Conservation (phyloP, 306 rosid genomes). For the Dryas drummondii region DNA sequence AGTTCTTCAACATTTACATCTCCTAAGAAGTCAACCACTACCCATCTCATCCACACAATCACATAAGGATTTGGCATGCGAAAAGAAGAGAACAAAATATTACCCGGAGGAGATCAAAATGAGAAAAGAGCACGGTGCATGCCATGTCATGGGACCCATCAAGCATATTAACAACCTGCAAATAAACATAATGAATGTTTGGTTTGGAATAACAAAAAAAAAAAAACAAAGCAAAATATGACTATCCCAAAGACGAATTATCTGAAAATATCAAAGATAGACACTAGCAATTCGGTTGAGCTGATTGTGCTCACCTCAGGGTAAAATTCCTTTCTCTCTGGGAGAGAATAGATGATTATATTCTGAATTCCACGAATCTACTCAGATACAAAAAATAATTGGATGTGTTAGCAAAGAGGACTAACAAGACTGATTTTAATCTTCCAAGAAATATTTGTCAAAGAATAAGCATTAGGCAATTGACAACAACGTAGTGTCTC, state of each 20-base stretch:
- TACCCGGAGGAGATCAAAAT: slow-evolving; percentile 74
- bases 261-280: not conserved
- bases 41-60: not conserved
- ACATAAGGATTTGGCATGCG: not conserved
- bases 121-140: slow-evolving; percentile 75
- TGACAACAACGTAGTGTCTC: not conserved
- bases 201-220: slow-evolving; percentile 3
- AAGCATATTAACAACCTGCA: slow-evolving; percentile 81
- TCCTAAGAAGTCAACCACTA: not conserved
- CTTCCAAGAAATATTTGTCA: not conserved
- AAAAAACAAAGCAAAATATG: not conserved
- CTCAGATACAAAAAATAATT: slow-evolving; percentile 21
- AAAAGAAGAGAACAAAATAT: slow-evolving; percentile 11
- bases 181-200: not conserved
- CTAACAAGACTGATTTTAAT: not conserved
- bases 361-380: slow-evolving; percentile 86
- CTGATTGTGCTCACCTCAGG: slow-evolving; percentile 64
- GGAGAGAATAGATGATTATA: slow-evolving; percentile 74
- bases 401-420: slow-evolving; percentile 11
- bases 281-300: not conserved
- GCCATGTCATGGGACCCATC: slow-evolving; percentile 55
- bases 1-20: not conserved
- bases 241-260: not conserved
- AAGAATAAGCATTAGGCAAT: not conserved
- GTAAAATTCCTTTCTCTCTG: slow-evolving; percentile 89